These are phyloP conservation scores for Rosa hybrid DNA, from an alignment of 331 rosid species.

Conservation along the genomic window DNA sequence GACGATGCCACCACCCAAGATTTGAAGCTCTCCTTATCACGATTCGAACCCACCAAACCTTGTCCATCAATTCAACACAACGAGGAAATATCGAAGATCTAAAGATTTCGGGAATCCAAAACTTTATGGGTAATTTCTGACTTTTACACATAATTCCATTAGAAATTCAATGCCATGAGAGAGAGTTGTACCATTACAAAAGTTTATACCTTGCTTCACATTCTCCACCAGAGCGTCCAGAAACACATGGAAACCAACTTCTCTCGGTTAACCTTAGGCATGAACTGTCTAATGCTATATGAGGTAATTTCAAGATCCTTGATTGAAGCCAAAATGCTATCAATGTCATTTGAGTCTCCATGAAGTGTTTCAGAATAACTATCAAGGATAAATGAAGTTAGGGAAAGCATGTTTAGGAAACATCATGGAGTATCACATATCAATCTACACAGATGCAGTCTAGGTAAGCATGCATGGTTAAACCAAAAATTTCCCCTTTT, in stretches of 20 bases:
- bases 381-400: slow-evolving; percentile 26
- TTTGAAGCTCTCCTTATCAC: too few species aligned
- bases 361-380: slow-evolving; percentile 46
- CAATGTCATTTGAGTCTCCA: slow-evolving; percentile 58
- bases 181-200: background rate
- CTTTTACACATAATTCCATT: background rate
- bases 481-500: background rate
- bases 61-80: too few species aligned
- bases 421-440: background rate
- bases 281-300: slow-evolving; percentile 55
- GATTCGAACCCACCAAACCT: too few species aligned
- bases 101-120: too few species aligned
- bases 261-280: slow-evolving; percentile 84
- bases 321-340: slow-evolving; percentile 52
- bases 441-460: background rate
- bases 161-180: slow-evolving; percentile 8
- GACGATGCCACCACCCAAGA: too few species aligned
- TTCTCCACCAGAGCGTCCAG: slow-evolving; percentile 75
- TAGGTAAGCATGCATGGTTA: background rate
- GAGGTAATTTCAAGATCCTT: slow-evolving; percentile 60
- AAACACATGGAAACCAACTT: slow-evolving; percentile 63
- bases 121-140: too few species aligned
- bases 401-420: slow-evolving; percentile 14
- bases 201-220: slow-evolving; percentile 82
- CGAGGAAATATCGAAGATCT: too few species aligned